These are phyloP conservation scores for Coemansia sp. DNA, from an alignment of 192 early-diverging fungal genomes.

Conservation along the genomic window DNA sequence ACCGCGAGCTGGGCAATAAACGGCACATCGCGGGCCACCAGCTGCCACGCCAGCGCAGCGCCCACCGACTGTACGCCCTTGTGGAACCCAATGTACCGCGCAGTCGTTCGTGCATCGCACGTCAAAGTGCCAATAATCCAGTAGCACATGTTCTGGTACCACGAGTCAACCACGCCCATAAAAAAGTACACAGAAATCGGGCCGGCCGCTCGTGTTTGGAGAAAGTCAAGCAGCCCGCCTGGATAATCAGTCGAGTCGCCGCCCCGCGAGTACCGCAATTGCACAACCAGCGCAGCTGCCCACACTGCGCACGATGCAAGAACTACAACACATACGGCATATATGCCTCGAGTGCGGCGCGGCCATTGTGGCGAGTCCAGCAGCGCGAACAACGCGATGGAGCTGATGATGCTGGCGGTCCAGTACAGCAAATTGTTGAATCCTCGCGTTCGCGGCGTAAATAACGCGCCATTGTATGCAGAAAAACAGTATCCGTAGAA, in stretches of 20 bases:
- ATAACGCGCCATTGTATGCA: conserved; percentile 59
- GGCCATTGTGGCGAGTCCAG: conserved; percentile 59
- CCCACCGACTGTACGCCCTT: conserved; percentile 79
- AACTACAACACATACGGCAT: conserved; percentile 48
- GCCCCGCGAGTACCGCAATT: conserved; percentile 55
- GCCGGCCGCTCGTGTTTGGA: conserved; percentile 53
- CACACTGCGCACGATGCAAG: conserved; percentile 57
- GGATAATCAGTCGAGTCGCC: conserved; percentile 11
- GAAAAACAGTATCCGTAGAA: conserved; percentile 77
- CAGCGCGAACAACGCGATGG: conserved; percentile 61
- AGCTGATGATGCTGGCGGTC: conserved; percentile 72
- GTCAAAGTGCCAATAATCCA: conserved; percentile 84
- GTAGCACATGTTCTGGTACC: conserved; percentile 77
- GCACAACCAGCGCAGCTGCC: conserved; percentile 60
- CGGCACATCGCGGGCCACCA: conserved; percentile 56
- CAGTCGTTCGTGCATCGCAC: conserved; percentile 69
- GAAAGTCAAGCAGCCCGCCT: conserved; percentile 30
- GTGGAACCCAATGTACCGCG: conserved; percentile 78
- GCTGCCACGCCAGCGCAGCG: conserved; percentile 66
- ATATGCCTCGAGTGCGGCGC: conserved; percentile 64
- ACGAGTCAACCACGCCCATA: conserved; percentile 76
- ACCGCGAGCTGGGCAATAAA: conserved; percentile 53
- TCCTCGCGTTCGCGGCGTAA: conserved; percentile 66
- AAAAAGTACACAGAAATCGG: conserved; percentile 66
- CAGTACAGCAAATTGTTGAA: conserved; percentile 81